Evolutionary conservation across 352 stramenopile genomes (phyloP).

Genomic region (Blastocystis sp.): DNA sequence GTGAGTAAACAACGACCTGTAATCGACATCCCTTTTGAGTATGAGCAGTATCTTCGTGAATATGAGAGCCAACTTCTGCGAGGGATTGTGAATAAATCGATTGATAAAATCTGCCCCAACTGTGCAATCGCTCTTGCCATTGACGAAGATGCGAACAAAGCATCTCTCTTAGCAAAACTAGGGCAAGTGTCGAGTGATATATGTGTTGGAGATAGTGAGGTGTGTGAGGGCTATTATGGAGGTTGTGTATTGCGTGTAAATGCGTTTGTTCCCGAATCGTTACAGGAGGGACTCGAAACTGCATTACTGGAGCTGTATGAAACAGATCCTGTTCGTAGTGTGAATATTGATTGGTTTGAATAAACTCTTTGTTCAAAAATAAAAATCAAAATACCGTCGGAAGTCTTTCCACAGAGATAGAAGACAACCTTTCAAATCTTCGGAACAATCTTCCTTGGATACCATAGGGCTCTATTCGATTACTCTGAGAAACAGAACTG

Average conservation of each 20-base stretch:
- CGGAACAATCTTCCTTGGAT: not conserved
- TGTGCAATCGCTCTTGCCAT: not conserved
- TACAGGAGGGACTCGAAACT: not conserved
- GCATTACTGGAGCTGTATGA: not conserved
- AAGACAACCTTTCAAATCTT: not conserved
- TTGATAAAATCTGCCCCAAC: not conserved
- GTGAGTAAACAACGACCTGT: not conserved
- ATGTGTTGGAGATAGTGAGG: not conserved
- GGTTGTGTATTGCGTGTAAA: not conserved
- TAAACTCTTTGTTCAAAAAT: constrained; percentile 30
- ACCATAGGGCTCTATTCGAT: constrained; percentile 21
- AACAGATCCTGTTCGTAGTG: not conserved
- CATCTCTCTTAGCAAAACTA: not conserved
- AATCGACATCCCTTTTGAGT: constrained; percentile 13
- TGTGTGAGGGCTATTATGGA: not conserved
- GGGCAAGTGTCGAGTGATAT: not conserved
- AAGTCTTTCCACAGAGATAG: not conserved
- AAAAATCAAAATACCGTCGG: constrained; percentile 46
- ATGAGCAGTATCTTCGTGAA: constrained; percentile 9
- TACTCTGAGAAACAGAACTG: not conserved
- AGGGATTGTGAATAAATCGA: not conserved
- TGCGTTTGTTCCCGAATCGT: not conserved
- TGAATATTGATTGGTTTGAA: not conserved
- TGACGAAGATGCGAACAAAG: not conserved
- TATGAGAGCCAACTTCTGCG: not conserved